Percentiles rank a stretch among this genome's conserved stretches.
These are phyloP conservation scores for Mucor saturninus DNA, from an alignment of 371 early-diverging fungal species.

Conservation along the genomic window DNA sequence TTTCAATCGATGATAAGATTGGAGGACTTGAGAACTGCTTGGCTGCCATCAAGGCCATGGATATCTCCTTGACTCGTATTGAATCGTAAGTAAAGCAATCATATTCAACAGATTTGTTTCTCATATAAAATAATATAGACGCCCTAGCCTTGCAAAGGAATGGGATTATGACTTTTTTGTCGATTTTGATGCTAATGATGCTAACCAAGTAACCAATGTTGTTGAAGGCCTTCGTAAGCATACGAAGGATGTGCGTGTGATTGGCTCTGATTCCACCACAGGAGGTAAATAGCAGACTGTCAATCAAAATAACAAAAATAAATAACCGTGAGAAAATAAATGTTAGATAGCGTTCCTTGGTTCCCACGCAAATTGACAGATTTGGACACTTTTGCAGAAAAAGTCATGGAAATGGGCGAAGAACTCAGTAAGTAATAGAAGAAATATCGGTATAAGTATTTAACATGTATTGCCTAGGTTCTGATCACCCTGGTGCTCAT, in stretches of 20 bases:
- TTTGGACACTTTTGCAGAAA: constrained; percentile 92
- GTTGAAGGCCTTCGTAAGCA: constrained; percentile 63
- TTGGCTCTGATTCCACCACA: constrained; percentile 42
- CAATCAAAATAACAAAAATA: not conserved
- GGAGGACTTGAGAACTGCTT: constrained; percentile 90
- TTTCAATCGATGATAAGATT: constrained; percentile 84
- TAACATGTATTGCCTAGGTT: constrained; percentile 44
- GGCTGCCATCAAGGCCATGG: constrained; percentile 69
- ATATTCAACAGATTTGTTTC: not conserved
- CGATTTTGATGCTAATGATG: constrained; percentile 74
- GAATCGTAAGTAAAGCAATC: constrained; percentile 69
- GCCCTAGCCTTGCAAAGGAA: constrained; percentile 79
- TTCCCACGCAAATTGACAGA: constrained; percentile 95
- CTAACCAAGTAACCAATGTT: constrained; percentile 61
- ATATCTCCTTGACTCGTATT: constrained; percentile 89
- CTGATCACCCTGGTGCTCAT: constrained; percentile 94
- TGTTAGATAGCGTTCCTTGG: constrained; percentile 77
- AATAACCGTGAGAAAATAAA: constrained; percentile 9
- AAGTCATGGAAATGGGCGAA: constrained; percentile 92
- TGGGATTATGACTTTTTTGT: constrained; percentile 94
- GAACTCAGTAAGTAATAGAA: constrained; percentile 62
- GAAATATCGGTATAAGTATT: too few relatives aligned
- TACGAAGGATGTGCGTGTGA: constrained; percentile 68
- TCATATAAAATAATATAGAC: constrained; percentile 36
- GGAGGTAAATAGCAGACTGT: constrained; percentile 19